phyloP scores from a whole-genome alignment of 805 yeast species.

The Candida maris region DNA sequence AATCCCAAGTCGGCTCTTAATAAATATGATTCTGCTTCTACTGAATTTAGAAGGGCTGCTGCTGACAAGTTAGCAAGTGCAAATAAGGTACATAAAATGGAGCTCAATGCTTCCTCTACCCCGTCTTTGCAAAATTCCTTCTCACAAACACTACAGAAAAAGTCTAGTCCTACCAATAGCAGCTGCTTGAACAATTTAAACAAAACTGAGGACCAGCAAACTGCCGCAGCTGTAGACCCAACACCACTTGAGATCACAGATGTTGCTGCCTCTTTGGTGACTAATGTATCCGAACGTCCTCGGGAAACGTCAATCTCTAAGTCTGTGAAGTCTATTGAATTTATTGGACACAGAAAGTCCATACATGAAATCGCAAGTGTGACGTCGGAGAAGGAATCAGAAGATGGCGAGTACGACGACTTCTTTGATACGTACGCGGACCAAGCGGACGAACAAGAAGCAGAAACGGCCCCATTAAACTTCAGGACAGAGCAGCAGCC shows the following conservation, averaged over 20 bases:
- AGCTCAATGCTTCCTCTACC: not conserved
- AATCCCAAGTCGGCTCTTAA: constrained; percentile 2
- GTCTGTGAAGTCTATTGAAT: constrained; percentile 27
- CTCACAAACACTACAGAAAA: not conserved
- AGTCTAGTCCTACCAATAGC: not conserved
- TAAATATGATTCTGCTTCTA: not conserved
- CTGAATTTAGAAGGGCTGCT: constrained; percentile 4
- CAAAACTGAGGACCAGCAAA: not conserved
- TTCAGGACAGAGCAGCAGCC: constrained; percentile 4
- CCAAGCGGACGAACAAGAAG: constrained; percentile 14
- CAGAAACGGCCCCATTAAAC: constrained; percentile 23
- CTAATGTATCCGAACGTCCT: constrained; percentile 1
- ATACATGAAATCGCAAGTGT: constrained; percentile 20
- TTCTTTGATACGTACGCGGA: constrained; percentile 30
- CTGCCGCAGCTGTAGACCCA: not conserved
- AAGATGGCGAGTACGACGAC: constrained; percentile 27
- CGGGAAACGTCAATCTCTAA: constrained; percentile 8
- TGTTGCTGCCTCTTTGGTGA: constrained; percentile 1
- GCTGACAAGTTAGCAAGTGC: constrained; percentile 5
- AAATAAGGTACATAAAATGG: constrained; percentile 4
- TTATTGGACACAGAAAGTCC: constrained; percentile 31
- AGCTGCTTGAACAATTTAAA: too few species aligned
- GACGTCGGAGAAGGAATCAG: constrained; percentile 16
- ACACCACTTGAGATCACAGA: not conserved
- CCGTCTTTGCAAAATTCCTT: not conserved